A percentile compares a stretch with the other conserved stretches of the same genome.
Evolutionary conservation across 768 basidiomycete species (phyloP).

Genomic region (Tephrocybe rancida): DNA sequence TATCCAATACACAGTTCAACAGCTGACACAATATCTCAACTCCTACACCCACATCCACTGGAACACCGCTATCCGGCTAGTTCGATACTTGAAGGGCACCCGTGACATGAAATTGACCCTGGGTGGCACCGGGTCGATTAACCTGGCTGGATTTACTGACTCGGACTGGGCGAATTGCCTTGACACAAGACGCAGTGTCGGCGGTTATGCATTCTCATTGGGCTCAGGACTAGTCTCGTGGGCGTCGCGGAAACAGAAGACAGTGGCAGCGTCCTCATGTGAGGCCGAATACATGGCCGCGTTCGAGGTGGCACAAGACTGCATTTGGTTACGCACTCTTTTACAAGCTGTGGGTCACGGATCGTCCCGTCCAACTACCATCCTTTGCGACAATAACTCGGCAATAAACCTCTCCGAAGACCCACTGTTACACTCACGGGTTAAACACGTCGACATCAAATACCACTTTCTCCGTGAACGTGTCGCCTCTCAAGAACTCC

Average conservation of each 20-base stretch:
- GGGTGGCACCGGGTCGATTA: background rate
- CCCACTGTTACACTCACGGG: slow-evolving; percentile 29
- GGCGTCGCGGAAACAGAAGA: slow-evolving; percentile 1
- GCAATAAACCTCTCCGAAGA: slow-evolving; percentile 32
- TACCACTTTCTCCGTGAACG: slow-evolving; percentile 37
- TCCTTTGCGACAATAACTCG: slow-evolving; percentile 33
- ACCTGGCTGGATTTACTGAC: slow-evolving; percentile 22
- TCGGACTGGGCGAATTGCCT: slow-evolving; percentile 21
- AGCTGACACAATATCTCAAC: slow-evolving; percentile 1
- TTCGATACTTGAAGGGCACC: slow-evolving; percentile 8
- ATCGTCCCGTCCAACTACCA: slow-evolving; percentile 7
- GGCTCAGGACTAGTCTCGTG: slow-evolving; percentile 21
- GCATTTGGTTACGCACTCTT: slow-evolving; percentile 18
- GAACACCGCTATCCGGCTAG: slow-evolving; percentile 3
- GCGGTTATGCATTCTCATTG: slow-evolving; percentile 20
- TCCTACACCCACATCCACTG: background rate
- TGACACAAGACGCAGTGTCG: slow-evolving; percentile 18
- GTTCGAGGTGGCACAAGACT: slow-evolving; percentile 20
- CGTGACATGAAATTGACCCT: background rate
- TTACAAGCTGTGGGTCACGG: slow-evolving; percentile 9
- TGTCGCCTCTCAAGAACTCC: slow-evolving; percentile 24
- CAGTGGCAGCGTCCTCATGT: slow-evolving; percentile 18
- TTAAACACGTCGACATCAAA: slow-evolving; percentile 43
- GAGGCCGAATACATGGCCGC: slow-evolving; percentile 44
- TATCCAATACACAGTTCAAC: background rate